Conservation (phyloP, 306 rosid species). For the Morella rubra region DNA sequence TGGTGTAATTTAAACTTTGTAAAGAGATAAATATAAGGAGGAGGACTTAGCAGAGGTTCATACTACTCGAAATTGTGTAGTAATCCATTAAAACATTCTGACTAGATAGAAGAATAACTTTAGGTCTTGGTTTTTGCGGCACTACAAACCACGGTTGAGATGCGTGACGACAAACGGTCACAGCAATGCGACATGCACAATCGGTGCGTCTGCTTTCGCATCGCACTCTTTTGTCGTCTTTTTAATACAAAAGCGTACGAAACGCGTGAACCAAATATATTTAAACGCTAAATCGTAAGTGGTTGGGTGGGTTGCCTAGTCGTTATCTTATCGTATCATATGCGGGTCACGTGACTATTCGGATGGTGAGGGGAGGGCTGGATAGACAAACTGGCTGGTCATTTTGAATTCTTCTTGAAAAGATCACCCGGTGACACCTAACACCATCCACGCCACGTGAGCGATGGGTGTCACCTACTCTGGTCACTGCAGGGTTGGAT, state of each 20-base stretch:
- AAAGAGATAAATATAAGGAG: too few species aligned
- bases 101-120: too few species aligned
- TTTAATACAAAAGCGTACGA: not conserved
- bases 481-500: not conserved
- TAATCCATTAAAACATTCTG: too few species aligned
- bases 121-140: too few species aligned
- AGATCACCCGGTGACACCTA: not conserved
- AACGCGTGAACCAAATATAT: not conserved
- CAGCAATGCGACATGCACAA: too few species aligned
- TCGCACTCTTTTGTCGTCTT: not conserved
- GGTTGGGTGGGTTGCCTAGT: slow-evolving; percentile 8
- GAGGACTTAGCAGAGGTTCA: too few species aligned
- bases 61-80: too few species aligned
- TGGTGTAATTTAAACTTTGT: too few species aligned
- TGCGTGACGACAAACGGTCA: too few species aligned
- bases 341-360: slow-evolving; percentile 19
- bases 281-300: not conserved
- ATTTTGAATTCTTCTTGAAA: not conserved
- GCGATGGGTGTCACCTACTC: not conserved
- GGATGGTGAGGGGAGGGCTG: too few species aligned
- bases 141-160: too few species aligned
- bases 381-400: too few species aligned
- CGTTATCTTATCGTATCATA: slow-evolving; percentile 8
- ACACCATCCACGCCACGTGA: slow-evolving; percentile 11
- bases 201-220: not conserved